Base-by-base conservation (phyloP, 345 rosid genomes). In the Syzygium jambos region DNA sequence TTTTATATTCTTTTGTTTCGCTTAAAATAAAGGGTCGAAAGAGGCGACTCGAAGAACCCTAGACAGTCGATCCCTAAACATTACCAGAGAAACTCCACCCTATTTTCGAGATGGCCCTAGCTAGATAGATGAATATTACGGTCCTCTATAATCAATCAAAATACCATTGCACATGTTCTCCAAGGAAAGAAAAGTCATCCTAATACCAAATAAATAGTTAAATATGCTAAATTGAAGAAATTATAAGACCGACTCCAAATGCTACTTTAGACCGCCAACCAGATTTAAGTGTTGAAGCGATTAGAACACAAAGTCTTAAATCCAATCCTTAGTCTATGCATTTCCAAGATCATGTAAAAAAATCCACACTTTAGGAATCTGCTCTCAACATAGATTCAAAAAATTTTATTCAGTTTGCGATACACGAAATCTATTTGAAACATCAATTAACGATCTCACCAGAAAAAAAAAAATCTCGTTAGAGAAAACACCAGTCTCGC, bases 391-490 rank as follows among this genome's bases (percentile, higher is more conserved):
- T 19, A 17, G 13, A 56, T 56, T 56, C n/a, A 22, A 4, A 23
- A 68, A 68, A 68, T 0, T 34, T 68, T 9, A 34, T 16, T 30
- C 16, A 68, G 6, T 9, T 19, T 0, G 0, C 0, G 0, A 19
- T 34, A 9, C 0, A 3, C 12, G 10, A 17, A 68, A 68, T 34
- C 11, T 5, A 1, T 73, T 38, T 73, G 17, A 73, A 73, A 34
- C 2, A 4, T 34, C 46, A 34, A 4, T 5, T 4, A 68, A 34
- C 25, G 23, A 68, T 68, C 78, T 9, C 46, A 73, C 14, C 80
- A 17, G 34, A 65, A 34, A 9, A 7, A 73, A 34, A 29, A 5
- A 4, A 1, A 38, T 19, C 49, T 73, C 25, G 9, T 1, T 34
- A 34, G 38, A 34, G 38, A 16, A 15, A 30, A 30, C 0, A 0